Base-by-base conservation (phyloP, 2,329 filamentous ascomycete species). In the Fusarium heterosporum region DNA sequence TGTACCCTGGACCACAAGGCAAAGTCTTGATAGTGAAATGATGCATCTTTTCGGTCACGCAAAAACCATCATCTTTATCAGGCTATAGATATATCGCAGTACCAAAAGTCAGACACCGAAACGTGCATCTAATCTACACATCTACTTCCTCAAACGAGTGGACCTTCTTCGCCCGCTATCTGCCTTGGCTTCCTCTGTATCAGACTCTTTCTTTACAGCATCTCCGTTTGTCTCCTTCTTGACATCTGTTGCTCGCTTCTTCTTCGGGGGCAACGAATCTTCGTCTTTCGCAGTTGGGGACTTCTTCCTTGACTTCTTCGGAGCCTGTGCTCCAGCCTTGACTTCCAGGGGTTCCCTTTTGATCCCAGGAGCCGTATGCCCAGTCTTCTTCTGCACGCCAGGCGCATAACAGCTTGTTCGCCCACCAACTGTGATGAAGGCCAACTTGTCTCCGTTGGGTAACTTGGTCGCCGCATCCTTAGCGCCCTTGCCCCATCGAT, bases 331-430 rank as follows among this genome's bases (percentile, higher is more conserved):
- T 55, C 54, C 43, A 4, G 36, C 51, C n/a, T 74, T 73, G 6
- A 71, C 68, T 39, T 79, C 76, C 4, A 77, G 46, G 0, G 76
- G 72, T 58, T 83, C 79, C 43, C 82, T 79, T 66, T 85, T 85
- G 29, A 81, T 78, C 1, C 78, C 78, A 1, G 78, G 64, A 6
- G 75, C 76, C 6, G 82, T 76, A 5, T 75, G 74, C 0, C 84
- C 84, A 0, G 78, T 85, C 82, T 97, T 97, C 82, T 93, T 97
- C 81, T 98, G 96, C 28, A 96, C 80, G 13, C 84, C 88, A 0
- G 93, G 93, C 1, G 96, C 93, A 51, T 95, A 90, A 46, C 94
- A 97, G 73, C 93, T 97, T 5, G 96, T 98, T 43, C 96, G 84
- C 3, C 95, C 94, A 1, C 95, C 95, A 1, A 98, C 95, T 1